A percentile compares a stretch with the other conserved stretches of the same genome.
phyloP scores from a whole-genome alignment of 75 land plant species.

The Sequoia sempervirens region DNA sequence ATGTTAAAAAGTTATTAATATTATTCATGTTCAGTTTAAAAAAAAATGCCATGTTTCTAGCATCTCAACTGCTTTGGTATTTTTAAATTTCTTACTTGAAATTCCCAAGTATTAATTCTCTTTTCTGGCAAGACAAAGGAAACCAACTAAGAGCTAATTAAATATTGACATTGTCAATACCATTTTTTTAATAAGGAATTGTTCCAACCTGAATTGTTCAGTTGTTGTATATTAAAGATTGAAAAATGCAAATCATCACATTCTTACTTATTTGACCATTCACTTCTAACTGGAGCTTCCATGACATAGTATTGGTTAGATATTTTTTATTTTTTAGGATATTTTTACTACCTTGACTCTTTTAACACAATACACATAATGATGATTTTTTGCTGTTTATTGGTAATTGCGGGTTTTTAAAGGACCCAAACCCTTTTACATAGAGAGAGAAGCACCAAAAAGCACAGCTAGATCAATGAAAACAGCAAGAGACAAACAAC shows the following conservation, averaged over 20 bases:
- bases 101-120: background rate
- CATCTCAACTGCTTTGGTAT: background rate
- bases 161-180: background rate
- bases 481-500: too few relatives aligned
- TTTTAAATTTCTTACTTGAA: background rate
- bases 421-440: too few relatives aligned
- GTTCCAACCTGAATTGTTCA: background rate
- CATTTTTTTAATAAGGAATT: background rate
- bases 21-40: background rate
- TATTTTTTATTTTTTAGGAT: too few relatives aligned
- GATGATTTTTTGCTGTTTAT: too few relatives aligned
- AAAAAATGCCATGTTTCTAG: background rate
- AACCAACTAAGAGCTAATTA: background rate
- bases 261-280: background rate
- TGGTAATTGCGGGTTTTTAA: too few relatives aligned
- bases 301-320: too few relatives aligned
- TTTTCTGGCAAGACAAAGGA: background rate
- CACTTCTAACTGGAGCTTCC: too few relatives aligned
- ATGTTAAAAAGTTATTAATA: background rate
- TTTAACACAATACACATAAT: too few relatives aligned
- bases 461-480: too few relatives aligned
- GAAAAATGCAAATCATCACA: background rate
- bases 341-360: too few relatives aligned
- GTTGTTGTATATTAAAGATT: background rate
- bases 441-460: too few relatives aligned